phyloP scores from a whole-genome alignment of 1,139 yeast genomes.

The Hanseniaspora sp. region DNA sequence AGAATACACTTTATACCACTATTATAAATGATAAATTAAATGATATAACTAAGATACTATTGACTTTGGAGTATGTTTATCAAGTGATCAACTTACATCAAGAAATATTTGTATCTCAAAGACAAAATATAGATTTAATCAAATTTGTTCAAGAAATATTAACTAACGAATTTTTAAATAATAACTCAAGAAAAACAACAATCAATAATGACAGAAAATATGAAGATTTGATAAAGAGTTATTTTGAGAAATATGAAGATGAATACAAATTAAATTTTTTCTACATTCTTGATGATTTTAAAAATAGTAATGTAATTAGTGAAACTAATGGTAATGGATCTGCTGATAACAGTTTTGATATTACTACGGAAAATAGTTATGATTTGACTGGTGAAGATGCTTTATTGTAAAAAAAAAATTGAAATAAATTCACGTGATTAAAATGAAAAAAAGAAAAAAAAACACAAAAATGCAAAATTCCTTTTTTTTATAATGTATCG shows the following conservation, averaged over 20 bases:
- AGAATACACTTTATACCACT: neutral
- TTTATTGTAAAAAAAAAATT: neutral
- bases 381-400: neutral
- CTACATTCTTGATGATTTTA: conserved; percentile 9
- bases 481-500: too few species aligned
- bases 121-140: neutral
- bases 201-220: neutral
- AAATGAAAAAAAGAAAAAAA: too few species aligned
- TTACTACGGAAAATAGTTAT: neutral
- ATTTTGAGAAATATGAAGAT: neutral
- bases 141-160: conserved; percentile 3
- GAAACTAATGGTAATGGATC: neutral
- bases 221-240: conserved; percentile 4
- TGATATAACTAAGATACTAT: neutral
- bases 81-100: neutral
- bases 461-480: too few species aligned
- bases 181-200: neutral
- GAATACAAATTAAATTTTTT: neutral
- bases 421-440: too few species aligned
- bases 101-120: neutral
- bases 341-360: neutral
- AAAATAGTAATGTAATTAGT: neutral
- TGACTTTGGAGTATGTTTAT: conserved; percentile 9
- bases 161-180: neutral
- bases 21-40: neutral